Conservation (phyloP, 768 basidiomycete genomes). For the Leccinum truebloodii region DNA sequence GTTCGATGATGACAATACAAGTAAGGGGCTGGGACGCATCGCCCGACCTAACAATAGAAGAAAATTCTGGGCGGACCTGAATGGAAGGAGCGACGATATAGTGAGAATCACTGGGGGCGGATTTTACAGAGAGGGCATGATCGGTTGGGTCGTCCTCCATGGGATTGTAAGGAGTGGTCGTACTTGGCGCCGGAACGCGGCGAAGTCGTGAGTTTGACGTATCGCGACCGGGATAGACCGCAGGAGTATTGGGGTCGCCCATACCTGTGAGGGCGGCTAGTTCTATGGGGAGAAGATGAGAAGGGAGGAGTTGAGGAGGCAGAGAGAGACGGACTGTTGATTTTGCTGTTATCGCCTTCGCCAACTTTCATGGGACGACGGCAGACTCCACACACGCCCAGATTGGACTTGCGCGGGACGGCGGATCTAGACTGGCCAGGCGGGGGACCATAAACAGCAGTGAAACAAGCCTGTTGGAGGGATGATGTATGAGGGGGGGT, state of each 20-base stretch:
- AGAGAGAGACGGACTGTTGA: slow-evolving; percentile 70
- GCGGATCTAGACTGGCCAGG: slow-evolving; percentile 56
- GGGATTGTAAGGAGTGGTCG: slow-evolving; percentile 53
- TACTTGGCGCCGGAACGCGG: slow-evolving; percentile 23
- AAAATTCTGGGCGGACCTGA: slow-evolving; percentile 90
- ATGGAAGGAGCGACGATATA: slow-evolving; percentile 93
- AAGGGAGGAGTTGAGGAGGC: background rate
- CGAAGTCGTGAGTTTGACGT: slow-evolving; percentile 41
- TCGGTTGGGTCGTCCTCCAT: slow-evolving; percentile 88
- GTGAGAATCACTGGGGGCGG: slow-evolving; percentile 46
- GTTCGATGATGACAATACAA: slow-evolving; percentile 91
- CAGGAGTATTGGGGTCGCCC: slow-evolving; percentile 57
- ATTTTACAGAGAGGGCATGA: slow-evolving; percentile 49
- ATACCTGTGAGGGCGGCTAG: slow-evolving; percentile 92
- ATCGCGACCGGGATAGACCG: slow-evolving; percentile 71
- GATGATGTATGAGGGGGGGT: slow-evolving; percentile 9
- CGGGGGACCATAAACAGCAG: slow-evolving; percentile 92
- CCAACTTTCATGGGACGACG: slow-evolving; percentile 95
- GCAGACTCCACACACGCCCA: slow-evolving; percentile 97
- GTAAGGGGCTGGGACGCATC: slow-evolving; percentile 83
- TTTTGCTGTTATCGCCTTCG: slow-evolving; percentile 79
- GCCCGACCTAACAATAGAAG: slow-evolving; percentile 69
- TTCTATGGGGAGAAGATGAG: slow-evolving; percentile 52
- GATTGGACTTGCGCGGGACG: slow-evolving; percentile 67
- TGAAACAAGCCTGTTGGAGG: slow-evolving; percentile 83